These are phyloP conservation scores for Yamadazyma jaroonii DNA, from an alignment of 1,139 yeast species.

Conservation along the genomic window DNA sequence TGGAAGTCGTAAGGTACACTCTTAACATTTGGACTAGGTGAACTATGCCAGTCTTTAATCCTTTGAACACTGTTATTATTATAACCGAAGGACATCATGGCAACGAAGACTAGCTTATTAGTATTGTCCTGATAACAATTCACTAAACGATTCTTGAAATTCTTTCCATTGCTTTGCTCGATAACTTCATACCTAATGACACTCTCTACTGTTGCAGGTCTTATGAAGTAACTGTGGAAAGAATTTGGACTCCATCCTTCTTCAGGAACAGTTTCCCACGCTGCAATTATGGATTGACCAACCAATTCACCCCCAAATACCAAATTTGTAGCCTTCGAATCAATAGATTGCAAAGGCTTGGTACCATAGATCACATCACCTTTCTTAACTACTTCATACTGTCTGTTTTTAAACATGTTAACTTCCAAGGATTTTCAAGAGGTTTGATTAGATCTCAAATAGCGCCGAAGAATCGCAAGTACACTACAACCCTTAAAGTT, in stretches of 20 bases:
- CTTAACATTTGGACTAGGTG: constrained; percentile 12
- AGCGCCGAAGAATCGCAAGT: too few species aligned
- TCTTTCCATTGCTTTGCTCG: constrained; percentile 31
- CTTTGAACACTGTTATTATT: constrained; percentile 23
- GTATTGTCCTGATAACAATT: constrained; percentile 31
- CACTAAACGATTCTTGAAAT: constrained; percentile 34
- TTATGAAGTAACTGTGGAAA: constrained; percentile 38
- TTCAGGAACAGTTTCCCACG: constrained; percentile 23
- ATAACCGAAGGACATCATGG: constrained; percentile 35
- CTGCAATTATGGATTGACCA: constrained; percentile 42
- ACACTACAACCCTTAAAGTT: too few species aligned
- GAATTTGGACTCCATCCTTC: constrained; percentile 34
- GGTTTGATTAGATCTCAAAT: too few species aligned
- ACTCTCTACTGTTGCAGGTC: constrained; percentile 32
- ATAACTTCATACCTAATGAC: constrained; percentile 36
- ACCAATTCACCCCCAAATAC: constrained; percentile 40
- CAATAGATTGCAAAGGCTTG: constrained; percentile 35
- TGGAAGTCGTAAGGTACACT: constrained; percentile 30
- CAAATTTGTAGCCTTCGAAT: constrained; percentile 17
- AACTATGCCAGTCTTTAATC: constrained; percentile 10
- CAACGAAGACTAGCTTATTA: constrained; percentile 29
- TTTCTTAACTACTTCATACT: constrained; percentile 19
- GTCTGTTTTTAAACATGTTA: constrained; percentile 13
- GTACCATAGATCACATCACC: constrained; percentile 24
- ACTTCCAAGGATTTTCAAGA: too few species aligned